phyloP scores from a whole-genome alignment of 371 early-diverging fungal genomes.

The Apophysomyces variabilis region DNA sequence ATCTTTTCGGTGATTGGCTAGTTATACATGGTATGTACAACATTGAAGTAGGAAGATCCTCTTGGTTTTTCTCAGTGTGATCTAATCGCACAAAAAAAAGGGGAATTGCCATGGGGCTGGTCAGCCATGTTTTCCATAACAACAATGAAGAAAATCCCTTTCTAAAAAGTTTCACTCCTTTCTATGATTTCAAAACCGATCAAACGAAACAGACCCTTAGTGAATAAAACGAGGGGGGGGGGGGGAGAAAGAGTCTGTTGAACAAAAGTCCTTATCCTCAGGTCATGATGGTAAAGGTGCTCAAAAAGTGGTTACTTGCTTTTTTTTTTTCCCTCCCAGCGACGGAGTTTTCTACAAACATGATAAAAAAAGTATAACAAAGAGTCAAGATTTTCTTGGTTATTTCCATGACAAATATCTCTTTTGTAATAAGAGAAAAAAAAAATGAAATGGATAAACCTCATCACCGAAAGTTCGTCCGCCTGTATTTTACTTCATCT shows the following conservation, averaged over 20 bases:
- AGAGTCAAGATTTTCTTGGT: not conserved
- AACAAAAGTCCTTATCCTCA: no score
- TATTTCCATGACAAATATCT: not conserved
- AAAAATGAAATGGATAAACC: not conserved
- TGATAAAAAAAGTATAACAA: not conserved
- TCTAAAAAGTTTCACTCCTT: no score
- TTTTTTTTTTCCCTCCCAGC: conserved; percentile 2
- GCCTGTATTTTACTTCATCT: not conserved
- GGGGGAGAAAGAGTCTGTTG: no score
- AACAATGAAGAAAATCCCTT: no score
- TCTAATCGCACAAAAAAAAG: not conserved
- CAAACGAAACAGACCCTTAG: no score
- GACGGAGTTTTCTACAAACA: not conserved
- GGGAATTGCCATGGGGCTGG: no score
- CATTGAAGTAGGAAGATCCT: not conserved
- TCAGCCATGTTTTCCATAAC: no score
- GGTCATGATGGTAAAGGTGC: not conserved
- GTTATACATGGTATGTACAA: not conserved
- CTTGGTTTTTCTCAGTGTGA: not conserved
- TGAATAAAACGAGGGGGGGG: no score
- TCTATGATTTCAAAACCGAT: no score
- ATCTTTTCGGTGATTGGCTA: not conserved
- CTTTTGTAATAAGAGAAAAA: not conserved
- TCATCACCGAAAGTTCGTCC: conserved; percentile 2
- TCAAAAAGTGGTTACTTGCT: not conserved